Percentiles rank a stretch among this genome's conserved stretches.
Conservation (phyloP, 1,284 basidiomycete genomes). For the Anthracocystis walkeri region DNA sequence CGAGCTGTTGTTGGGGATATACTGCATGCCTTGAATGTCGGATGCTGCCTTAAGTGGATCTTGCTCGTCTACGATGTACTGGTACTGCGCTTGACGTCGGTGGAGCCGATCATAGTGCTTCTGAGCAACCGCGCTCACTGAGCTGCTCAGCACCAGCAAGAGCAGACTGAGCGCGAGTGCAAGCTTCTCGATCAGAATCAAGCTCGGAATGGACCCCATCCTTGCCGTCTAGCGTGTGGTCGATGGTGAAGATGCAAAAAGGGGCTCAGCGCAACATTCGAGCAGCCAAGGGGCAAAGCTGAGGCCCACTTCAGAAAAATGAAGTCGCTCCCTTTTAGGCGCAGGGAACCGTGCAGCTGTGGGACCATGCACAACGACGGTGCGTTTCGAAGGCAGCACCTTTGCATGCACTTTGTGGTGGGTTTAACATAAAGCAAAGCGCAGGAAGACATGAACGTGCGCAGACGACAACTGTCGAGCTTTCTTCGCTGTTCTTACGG, state of each 20-base stretch:
- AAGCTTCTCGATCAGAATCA: neutral
- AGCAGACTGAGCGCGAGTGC: constrained; percentile 3
- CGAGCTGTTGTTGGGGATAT: constrained; percentile 34
- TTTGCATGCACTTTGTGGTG: neutral
- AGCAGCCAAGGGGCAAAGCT: neutral
- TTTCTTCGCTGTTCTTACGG: neutral
- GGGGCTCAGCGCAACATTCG: neutral
- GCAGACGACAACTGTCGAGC: neutral
- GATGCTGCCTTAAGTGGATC: constrained; percentile 50
- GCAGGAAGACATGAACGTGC: neutral
- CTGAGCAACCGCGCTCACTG: neutral
- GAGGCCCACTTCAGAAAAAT: neutral
- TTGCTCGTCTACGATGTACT: constrained; percentile 47
- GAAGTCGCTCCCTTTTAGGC: neutral
- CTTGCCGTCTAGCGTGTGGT: neutral
- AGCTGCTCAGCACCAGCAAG: neutral
- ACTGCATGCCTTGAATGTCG: constrained; percentile 42
- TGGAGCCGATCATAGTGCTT: neutral
- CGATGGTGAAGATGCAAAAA: neutral
- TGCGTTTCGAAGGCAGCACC: neutral
- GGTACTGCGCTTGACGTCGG: constrained; percentile 36
- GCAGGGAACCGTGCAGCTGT: constrained; percentile 9
- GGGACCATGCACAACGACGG: constrained; percentile 7
- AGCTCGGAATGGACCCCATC: neutral
- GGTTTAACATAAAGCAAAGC: neutral